Evolutionary conservation across 345 rosid genomes (phyloP).

Genomic region (Psidium guajava): DNA sequence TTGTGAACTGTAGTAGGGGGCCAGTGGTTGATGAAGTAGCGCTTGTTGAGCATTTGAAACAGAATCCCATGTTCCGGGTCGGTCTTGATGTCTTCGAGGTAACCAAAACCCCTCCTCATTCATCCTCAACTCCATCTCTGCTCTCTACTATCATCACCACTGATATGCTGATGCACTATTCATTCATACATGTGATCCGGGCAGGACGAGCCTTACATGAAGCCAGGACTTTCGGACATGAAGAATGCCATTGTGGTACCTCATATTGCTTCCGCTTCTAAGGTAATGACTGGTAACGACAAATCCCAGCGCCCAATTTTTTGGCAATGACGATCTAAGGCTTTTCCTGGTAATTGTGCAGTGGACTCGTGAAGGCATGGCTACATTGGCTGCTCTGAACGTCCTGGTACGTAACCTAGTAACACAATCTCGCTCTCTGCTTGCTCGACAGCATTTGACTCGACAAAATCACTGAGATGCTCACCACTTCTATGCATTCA

Average conservation of each 20-base stretch:
- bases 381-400: constrained; percentile 83
- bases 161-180: background rate
- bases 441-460: background rate
- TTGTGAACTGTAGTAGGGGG: constrained; percentile 90
- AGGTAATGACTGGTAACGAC: constrained; percentile 29
- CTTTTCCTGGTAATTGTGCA: constrained; percentile 8
- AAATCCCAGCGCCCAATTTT: background rate
- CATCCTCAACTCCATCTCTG: background rate
- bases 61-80: constrained; percentile 91
- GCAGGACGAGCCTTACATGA: constrained; percentile 96
- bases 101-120: background rate
- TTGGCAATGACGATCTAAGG: background rate
- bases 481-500: constrained; percentile 2
- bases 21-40: constrained; percentile 93
- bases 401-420: constrained; percentile 47
- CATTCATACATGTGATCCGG: background rate
- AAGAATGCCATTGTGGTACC: constrained; percentile 88
- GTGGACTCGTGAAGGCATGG: constrained; percentile 99
- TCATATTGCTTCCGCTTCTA: constrained; percentile 97
- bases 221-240: constrained; percentile 91
- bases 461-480: background rate
- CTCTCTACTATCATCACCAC: background rate
- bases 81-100: constrained; percentile 99
- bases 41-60: constrained; percentile 80
- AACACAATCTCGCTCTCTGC: background rate